A percentile compares a stretch with the other conserved stretches of the same genome.
Evolutionary conservation across 2,329 filamentous ascomycete species (phyloP).

Genomic region (Penicillium crustosum): DNA sequence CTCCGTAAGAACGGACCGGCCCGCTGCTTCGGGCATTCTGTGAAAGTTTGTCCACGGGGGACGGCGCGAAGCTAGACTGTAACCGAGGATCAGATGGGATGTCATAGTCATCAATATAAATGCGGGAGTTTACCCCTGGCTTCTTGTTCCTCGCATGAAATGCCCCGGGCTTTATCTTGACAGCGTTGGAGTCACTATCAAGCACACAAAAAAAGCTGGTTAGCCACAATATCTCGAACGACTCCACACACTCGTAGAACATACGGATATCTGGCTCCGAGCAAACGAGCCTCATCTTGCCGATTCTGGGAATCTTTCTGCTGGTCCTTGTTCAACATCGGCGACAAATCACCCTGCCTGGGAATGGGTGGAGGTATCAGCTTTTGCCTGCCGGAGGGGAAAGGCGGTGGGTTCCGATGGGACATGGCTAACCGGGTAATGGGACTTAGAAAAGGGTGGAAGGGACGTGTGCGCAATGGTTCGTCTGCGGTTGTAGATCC

Average conservation of each 20-base stretch:
- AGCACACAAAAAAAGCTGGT: not conserved
- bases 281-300: conserved; percentile 24
- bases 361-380: conserved; percentile 9
- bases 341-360: conserved; percentile 16
- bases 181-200: conserved; percentile 23
- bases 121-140: conserved; percentile 21
- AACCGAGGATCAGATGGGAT: conserved; percentile 1
- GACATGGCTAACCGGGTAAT: conserved; percentile 18
- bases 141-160: conserved; percentile 20
- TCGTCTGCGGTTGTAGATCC: conserved; percentile 15
- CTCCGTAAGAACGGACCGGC: conserved; percentile 32
- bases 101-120: not conserved
- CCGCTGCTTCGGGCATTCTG: conserved; percentile 32
- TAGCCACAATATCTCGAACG: not conserved
- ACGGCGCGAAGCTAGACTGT: conserved; percentile 22
- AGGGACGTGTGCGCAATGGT: conserved; percentile 13
- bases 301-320: conserved; percentile 12
- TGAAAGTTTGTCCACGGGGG: conserved; percentile 29
- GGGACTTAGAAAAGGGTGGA: conserved; percentile 13
- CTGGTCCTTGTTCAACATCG: conserved; percentile 19
- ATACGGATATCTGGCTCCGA: conserved; percentile 19
- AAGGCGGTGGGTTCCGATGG: not conserved
- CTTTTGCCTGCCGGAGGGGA: conserved; percentile 6
- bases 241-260: not conserved
- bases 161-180: conserved; percentile 32